These are phyloP conservation scores for Telfairia occidentalis DNA, from an alignment of 331 rosid genomes.

Conservation along the genomic window DNA sequence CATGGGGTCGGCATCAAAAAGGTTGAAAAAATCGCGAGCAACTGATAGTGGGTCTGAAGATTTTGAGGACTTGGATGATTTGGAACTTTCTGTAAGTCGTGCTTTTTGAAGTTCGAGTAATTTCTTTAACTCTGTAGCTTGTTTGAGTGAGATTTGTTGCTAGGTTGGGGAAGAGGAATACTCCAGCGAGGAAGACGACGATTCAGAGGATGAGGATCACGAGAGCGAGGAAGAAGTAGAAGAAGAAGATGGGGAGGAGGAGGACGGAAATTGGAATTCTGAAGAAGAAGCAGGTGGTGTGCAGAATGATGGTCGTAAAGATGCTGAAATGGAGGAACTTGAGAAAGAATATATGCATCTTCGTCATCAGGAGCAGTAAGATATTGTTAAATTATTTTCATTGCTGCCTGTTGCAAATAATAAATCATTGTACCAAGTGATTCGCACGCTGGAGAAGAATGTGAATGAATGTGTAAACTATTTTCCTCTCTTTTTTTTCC, in stretches of 20 bases:
- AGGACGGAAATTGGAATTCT: conserved; percentile 22
- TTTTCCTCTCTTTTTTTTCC: background rate
- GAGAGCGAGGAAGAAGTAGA: conserved; percentile 14
- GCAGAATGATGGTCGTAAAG: conserved; percentile 15
- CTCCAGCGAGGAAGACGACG: background rate
- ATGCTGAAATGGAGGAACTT: conserved; percentile 64
- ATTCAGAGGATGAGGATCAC: background rate
- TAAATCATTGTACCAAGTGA: background rate
- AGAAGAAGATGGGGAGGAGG: conserved; percentile 5
- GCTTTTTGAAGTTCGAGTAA: background rate
- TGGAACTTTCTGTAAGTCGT: conserved; percentile 23
- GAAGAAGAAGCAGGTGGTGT: conserved; percentile 21
- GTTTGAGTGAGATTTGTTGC: conserved; percentile 16
- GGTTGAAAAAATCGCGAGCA: conserved; percentile 23
- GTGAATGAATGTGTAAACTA: background rate
- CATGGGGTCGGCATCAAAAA: conserved; percentile 47
- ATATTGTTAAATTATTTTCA: background rate
- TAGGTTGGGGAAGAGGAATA: conserved; percentile 32
- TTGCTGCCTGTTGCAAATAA: background rate
- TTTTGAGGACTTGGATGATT: conserved; percentile 23
- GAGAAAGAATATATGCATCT: conserved; percentile 61
- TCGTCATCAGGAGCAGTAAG: conserved; percentile 69
- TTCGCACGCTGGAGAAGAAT: background rate
- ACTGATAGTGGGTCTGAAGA: conserved; percentile 41
- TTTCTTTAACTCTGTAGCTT: background rate